A percentile compares a stretch with the other conserved stretches of the same genome.
Conservation (phyloP, 345 rosid genomes). For the Pelargonium nanum region DNA sequence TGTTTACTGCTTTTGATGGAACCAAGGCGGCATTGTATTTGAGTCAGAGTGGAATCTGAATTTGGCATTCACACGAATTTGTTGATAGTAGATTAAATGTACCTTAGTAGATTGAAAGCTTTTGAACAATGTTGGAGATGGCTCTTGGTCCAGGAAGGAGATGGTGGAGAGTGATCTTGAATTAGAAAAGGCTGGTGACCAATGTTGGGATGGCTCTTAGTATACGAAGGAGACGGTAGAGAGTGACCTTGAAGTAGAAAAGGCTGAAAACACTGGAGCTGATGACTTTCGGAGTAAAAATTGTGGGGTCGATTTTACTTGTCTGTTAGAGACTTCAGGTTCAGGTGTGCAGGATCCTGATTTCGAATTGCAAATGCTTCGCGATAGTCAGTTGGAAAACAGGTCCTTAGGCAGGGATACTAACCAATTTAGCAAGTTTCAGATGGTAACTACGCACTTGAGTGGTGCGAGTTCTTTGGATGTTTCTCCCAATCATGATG, state of each 20-base stretch:
- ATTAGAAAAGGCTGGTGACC: not conserved
- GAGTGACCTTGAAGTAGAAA: constrained; percentile 14
- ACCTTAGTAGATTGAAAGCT: not conserved
- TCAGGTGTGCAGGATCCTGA: constrained; percentile 15
- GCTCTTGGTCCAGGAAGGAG: constrained; percentile 18
- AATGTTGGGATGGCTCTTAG: constrained; percentile 11
- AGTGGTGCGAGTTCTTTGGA: constrained; percentile 28
- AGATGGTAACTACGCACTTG: constrained; percentile 35
- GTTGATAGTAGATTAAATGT: not conserved
- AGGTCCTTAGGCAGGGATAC: constrained; percentile 15
- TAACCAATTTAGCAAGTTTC: constrained; percentile 14
- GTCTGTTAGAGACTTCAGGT: constrained; percentile 9
- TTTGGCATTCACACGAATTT: not conserved
- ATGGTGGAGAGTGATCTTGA: too few relatives aligned
- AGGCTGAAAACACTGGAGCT: constrained; percentile 10
- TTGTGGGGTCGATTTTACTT: constrained; percentile 15
- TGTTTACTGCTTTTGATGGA: not conserved
- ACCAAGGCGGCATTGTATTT: not conserved
- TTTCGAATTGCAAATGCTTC: constrained; percentile 27
- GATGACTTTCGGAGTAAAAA: constrained; percentile 18
- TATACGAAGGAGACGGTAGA: constrained; percentile 26
- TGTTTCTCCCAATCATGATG: constrained; percentile 19
- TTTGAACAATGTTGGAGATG: constrained; percentile 7
- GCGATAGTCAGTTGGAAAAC: constrained; percentile 18
- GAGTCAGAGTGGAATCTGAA: not conserved